Base-by-base conservation (phyloP, 768 basidiomycete genomes). In the Kwoniella mangroviensis region DNA sequence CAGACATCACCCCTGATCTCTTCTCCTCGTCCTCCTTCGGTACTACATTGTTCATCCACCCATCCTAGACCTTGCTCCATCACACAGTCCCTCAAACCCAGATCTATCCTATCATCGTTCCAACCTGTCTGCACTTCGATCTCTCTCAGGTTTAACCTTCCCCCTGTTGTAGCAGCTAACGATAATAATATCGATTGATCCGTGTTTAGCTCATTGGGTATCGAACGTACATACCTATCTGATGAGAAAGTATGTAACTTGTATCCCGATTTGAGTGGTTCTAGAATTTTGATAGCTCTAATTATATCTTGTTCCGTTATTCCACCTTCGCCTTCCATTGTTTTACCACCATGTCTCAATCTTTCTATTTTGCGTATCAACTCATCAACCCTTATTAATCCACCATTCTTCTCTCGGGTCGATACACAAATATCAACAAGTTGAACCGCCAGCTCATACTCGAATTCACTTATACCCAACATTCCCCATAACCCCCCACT, bases 361-460 rank as follows among this genome's bases (percentile, higher is more conserved):
- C 88, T 89, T 73, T 87, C 88, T 67, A 99, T 88, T 67, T 93
- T 86, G 63, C 91, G 84, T 26, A 97, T 85, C 54, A 98, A 86
- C 82, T 98, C 94, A 6, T 86, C 86, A 86, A 98, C 88, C 77
- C 92, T 91, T 58, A 99, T 93, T 63, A 99, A 84, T 0, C 97
- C 97, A 0, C 97, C 97, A 77, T 98, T 98, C 55, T 90, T 34
- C 24, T 79, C 80, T 2, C 84, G 63, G 1, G 80, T 82, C 4
- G 79, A 76, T 10, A 85, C 77, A 66, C 84, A 85, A 3, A 86
- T 80, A 72, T 86, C 85, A 10, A 97, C 93, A 70, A 96, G 91
- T 85, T 96, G 96, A 49, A 98, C 93, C 11, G 94, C 93, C 6
- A 98, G 88, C 78, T 97, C 95, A 80, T 93, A 92, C 76, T 94